These are phyloP conservation scores for Podospora pseudoanserina DNA, from an alignment of 495 filamentous ascomycete genomes.

Conservation along the genomic window DNA sequence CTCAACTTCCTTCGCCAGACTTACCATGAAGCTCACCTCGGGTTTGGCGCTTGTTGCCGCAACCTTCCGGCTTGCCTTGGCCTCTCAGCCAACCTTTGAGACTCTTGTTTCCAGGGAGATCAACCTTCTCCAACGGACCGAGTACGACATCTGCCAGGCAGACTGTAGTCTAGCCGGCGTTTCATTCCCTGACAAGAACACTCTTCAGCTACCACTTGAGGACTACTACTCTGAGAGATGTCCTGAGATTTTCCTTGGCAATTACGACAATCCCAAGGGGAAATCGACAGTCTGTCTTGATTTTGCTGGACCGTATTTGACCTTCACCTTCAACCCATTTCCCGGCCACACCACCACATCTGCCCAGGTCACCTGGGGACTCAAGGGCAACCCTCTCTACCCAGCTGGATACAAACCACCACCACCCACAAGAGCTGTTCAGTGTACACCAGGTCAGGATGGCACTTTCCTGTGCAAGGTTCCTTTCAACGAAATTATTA, in stretches of 20 bases:
- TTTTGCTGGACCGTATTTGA: constrained; percentile 4
- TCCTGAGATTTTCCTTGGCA: neutral
- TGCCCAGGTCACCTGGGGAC: neutral
- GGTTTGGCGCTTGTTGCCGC: neutral
- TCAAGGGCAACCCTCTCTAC: neutral
- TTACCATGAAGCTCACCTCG: neutral
- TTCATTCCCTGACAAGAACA: constrained; percentile 5
- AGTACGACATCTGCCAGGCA: constrained; percentile 5
- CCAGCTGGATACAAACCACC: neutral
- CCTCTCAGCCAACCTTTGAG: neutral
- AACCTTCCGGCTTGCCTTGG: neutral
- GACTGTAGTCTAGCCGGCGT: constrained; percentile 9
- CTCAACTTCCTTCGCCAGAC: neutral
- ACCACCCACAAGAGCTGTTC: neutral
- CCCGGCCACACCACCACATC: constrained; percentile 3
- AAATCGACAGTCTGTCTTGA: constrained; percentile 3
- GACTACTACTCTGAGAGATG: constrained; percentile 4
- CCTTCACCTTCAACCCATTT: constrained; percentile 5
- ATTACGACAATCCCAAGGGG: neutral
- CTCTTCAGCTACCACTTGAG: constrained; percentile 5
- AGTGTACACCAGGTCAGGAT: neutral
- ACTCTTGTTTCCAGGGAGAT: neutral
- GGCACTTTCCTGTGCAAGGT: constrained; percentile 7
- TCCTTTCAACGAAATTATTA: neutral
- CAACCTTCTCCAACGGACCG: neutral